Base-by-base conservation (phyloP, 768 basidiomycete species). In the Lentinula detonsa region DNA sequence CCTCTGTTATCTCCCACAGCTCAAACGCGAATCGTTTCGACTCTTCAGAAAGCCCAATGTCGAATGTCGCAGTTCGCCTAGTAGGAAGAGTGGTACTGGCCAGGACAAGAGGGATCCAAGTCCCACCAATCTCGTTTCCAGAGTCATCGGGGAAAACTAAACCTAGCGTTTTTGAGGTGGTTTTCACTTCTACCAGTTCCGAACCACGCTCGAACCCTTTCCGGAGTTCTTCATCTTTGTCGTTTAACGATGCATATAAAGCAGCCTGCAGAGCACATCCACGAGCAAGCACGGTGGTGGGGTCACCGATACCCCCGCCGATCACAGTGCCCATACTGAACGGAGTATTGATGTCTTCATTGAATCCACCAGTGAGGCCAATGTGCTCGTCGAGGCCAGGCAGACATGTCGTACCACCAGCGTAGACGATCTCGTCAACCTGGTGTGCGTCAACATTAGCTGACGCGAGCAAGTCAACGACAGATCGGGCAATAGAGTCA, bases 211-310 rank as follows among this genome's bases (percentile, higher is more conserved):
- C 55, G 64, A 89, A 88, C 31, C 84, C 83, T 15, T 67, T 69
- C 31, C 75, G 70, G 28, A 91, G 67, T 61, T 85, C 83, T 46
- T 74, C 75, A 45, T 82, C 81, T 43, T 77, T 78, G 48, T 76
- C 75, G 2, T 75, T 73, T 34, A 90, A 73, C 10, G 70, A 68
- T 1, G 80, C 72, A 40, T 93, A 75, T 40, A 91, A 69, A 50
- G 82, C 81, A 1, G 88, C 91, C 69, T 93, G 91, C 43, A 87
- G 68, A 3, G 88, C 91, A 60, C 85, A 87, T n/a, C 91, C 91
- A 9, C 88, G 76, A 1, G 90, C 86, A 0, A 93, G 76, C 52
- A 92, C 78, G 9, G 90, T 87, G 0, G 88, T 91, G 0, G 91
- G 90, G 70, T 92, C 90, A 13, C 88, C 89, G 2, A 82, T 72